Evolutionary conservation across 2,329 filamentous ascomycete species (phyloP).

Genomic region (Shiraia sp.): DNA sequence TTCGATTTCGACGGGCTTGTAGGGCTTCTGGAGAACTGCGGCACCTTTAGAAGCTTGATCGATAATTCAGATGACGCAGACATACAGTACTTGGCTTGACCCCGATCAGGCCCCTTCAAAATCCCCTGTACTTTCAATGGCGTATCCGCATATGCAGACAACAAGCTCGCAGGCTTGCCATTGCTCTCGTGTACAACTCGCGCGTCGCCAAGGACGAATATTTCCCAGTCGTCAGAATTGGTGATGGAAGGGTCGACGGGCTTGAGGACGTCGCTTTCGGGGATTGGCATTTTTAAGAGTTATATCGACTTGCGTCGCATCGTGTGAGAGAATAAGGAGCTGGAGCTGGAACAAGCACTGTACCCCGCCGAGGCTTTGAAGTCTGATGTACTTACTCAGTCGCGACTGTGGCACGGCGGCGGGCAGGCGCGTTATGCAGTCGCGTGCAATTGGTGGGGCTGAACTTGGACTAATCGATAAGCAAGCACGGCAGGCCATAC

Average conservation of each 20-base stretch:
- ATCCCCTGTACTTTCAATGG: constrained; percentile 66
- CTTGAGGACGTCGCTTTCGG: constrained; percentile 46
- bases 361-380: background rate
- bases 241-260: constrained; percentile 46
- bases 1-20: constrained; percentile 52
- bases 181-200: constrained; percentile 62
- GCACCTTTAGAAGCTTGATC: constrained; percentile 1
- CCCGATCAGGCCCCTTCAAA: constrained; percentile 48
- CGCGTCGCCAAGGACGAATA: constrained; percentile 65
- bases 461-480: background rate
- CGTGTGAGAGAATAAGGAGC: background rate
- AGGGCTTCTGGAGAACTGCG: constrained; percentile 40
- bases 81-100: constrained; percentile 37
- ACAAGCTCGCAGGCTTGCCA: constrained; percentile 58
- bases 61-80: background rate
- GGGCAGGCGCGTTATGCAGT: background rate
- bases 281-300: constrained; percentile 26
- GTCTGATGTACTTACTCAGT: background rate
- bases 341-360: background rate
- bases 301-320: constrained; percentile 9
- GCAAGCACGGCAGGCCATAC: background rate
- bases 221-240: constrained; percentile 60
- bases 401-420: background rate
- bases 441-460: constrained; percentile 7
- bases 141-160: constrained; percentile 62